Conservation (phyloP, 108 stramenopile genomes). For the Cyclotella distinguenda region DNA sequence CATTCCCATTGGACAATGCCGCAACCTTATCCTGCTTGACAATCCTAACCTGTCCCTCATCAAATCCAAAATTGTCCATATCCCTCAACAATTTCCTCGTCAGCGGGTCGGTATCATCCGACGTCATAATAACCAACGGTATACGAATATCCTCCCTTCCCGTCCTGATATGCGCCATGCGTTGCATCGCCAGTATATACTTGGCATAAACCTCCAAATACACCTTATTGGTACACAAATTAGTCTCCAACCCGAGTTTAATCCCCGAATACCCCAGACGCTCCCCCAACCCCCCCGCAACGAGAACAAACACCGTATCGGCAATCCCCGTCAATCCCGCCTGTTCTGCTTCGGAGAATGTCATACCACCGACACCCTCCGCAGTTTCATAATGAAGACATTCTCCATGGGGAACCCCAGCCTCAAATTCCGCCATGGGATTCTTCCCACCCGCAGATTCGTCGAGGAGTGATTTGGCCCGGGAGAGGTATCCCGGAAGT, state of each 20-base stretch:
- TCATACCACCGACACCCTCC: conserved; percentile 71
- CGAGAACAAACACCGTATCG: conserved; percentile 77
- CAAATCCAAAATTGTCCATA: conserved; percentile 92
- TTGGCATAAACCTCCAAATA: conserved; percentile 84
- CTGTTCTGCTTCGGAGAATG: conserved; percentile 77
- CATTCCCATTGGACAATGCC: conserved; percentile 86
- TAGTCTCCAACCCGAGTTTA: conserved; percentile 90
- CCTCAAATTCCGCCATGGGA: conserved; percentile 93
- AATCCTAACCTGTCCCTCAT: conserved; percentile 69
- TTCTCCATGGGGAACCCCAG: conserved; percentile 90
- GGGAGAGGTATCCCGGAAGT: conserved; percentile 83
- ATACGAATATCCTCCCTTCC: conserved; percentile 69
- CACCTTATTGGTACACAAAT: conserved; percentile 67
- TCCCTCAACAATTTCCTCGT: conserved; percentile 87
- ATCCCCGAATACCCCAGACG: conserved; percentile 98
- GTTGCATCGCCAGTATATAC: conserved; percentile 94
- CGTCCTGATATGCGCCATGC: conserved; percentile 58
- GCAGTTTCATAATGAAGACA: conserved; percentile 67
- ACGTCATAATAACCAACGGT: conserved; percentile 98
- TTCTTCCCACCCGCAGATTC: conserved; percentile 89
- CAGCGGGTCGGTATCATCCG: conserved; percentile 93
- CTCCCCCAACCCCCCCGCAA: conserved; percentile 97
- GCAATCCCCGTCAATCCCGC: conserved; percentile 60
- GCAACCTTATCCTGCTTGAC: conserved; percentile 95
- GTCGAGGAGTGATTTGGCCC: conserved; percentile 82